phyloP scores from a whole-genome alignment of 176 grass and related monocot genomes.

The Poa pratensis region DNA sequence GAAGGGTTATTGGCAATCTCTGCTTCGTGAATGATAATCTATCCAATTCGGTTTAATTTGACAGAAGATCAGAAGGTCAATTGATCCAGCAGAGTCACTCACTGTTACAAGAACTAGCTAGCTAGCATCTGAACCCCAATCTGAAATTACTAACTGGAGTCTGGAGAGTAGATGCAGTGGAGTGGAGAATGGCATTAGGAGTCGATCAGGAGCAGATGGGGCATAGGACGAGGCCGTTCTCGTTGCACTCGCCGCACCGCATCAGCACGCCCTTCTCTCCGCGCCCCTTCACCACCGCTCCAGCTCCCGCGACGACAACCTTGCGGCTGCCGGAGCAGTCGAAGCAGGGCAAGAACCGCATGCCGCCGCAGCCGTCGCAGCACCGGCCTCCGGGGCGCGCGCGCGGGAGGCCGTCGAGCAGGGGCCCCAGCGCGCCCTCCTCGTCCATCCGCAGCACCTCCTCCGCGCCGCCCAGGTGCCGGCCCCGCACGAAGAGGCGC shows the following conservation, averaged over 20 bases:
- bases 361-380: slow-evolving; percentile 81
- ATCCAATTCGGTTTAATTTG: background rate
- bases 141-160: background rate
- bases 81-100: slow-evolving; percentile 1
- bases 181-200: slow-evolving; percentile 34
- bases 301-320: slow-evolving; percentile 67
- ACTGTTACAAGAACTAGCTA: background rate
- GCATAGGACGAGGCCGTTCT: slow-evolving; percentile 95
- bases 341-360: slow-evolving; percentile 80
- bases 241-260: slow-evolving; percentile 83
- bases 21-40: background rate
- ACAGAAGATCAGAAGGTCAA: background rate
- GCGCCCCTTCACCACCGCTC: background rate
- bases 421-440: slow-evolving; percentile 58
- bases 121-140: background rate
- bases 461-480: slow-evolving; percentile 67
- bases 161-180: slow-evolving; percentile 14
- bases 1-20: background rate
- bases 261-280: slow-evolving; percentile 48
- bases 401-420: slow-evolving; percentile 61
- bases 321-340: slow-evolving; percentile 78
- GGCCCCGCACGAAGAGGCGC: slow-evolving; percentile 67
- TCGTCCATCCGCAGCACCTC: slow-evolving; percentile 81
- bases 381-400: background rate
- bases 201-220: slow-evolving; percentile 70